These are phyloP conservation scores for Termitomyces sp. DNA, from an alignment of 768 basidiomycete genomes.

Conservation along the genomic window DNA sequence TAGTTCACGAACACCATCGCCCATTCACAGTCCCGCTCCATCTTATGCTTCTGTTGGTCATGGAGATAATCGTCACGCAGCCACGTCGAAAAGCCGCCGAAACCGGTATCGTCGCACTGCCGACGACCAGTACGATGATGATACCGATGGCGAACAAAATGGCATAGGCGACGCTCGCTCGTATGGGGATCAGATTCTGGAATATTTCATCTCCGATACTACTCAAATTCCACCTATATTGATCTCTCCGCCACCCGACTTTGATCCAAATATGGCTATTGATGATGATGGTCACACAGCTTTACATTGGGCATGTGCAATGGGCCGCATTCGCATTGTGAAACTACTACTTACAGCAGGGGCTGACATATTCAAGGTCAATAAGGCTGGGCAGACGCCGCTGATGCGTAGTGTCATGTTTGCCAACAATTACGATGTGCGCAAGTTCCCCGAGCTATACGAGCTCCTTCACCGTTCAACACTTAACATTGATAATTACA, in stretches of 20 bases:
- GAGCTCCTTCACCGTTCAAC: slow-evolving; percentile 97
- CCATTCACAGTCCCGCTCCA: slow-evolving; percentile 56
- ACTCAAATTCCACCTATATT: slow-evolving; percentile 85
- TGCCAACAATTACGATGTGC: slow-evolving; percentile 98
- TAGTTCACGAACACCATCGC: slow-evolving; percentile 91
- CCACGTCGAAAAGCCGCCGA: slow-evolving; percentile 29
- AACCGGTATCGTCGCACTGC: slow-evolving; percentile 42
- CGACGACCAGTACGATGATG: slow-evolving; percentile 40
- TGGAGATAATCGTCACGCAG: slow-evolving; percentile 31
- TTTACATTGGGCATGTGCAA: slow-evolving; percentile 97
- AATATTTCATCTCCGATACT: slow-evolving; percentile 98
- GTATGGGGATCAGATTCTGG: slow-evolving; percentile 95
- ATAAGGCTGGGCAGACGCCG: slow-evolving; percentile 94
- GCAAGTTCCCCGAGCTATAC: slow-evolving; percentile 97
- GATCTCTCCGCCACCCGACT: slow-evolving; percentile 81
- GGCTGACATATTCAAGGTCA: slow-evolving; percentile 95
- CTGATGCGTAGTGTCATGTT: slow-evolving; percentile 99
- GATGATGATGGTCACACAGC: slow-evolving; percentile 98
- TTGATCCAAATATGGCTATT: slow-evolving; percentile 93
- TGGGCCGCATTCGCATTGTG: slow-evolving; percentile 95
- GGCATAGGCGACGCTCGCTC: slow-evolving; percentile 49
- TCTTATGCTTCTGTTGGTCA: slow-evolving; percentile 37
- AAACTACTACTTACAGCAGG: slow-evolving; percentile 91
- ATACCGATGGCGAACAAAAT: slow-evolving; percentile 42
- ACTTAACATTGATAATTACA: slow-evolving; percentile 96